phyloP scores from a whole-genome alignment of 768 basidiomycete species.

The Russula emetica region DNA sequence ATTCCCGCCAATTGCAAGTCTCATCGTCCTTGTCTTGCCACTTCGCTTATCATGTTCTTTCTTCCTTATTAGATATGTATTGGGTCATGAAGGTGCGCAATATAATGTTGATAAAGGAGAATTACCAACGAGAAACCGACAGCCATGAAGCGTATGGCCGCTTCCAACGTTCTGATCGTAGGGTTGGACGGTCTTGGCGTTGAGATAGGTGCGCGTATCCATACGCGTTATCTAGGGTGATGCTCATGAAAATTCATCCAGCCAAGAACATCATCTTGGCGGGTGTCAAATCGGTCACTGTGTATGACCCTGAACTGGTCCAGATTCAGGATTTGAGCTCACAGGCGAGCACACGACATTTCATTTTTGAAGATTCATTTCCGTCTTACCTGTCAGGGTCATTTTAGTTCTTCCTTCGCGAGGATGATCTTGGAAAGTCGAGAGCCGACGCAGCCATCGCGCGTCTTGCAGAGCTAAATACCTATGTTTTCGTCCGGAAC shows the following conservation, averaged over 20 bases:
- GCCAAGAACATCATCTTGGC: constrained; percentile 95
- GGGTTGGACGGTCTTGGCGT: constrained; percentile 90
- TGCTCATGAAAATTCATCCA: constrained; percentile 33
- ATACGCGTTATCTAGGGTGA: constrained; percentile 4
- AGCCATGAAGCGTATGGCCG: constrained; percentile 99
- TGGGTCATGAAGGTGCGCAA: constrained; percentile 86
- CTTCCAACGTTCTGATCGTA: constrained; percentile 90
- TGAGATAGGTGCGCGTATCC: constrained; percentile 69
- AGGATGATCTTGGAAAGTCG: constrained; percentile 81
- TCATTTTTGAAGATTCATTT: background rate
- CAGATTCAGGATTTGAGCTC: constrained; percentile 87
- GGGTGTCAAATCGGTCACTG: constrained; percentile 94
- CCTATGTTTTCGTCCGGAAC: constrained; percentile 90
- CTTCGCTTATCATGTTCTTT: constrained; percentile 26
- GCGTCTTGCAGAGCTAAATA: constrained; percentile 90
- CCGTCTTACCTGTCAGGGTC: constrained; percentile 2
- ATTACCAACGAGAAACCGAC: constrained; percentile 6
- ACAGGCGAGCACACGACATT: constrained; percentile 52
- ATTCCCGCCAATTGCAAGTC: constrained; percentile 87
- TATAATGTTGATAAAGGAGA: background rate
- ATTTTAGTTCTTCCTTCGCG: constrained; percentile 85
- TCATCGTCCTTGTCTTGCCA: constrained; percentile 12
- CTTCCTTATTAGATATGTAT: constrained; percentile 65
- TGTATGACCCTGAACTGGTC: constrained; percentile 90
- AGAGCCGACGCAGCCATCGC: constrained; percentile 81